Conservation (phyloP, 306 rosid species). For the Alnus glutinosa region DNA sequence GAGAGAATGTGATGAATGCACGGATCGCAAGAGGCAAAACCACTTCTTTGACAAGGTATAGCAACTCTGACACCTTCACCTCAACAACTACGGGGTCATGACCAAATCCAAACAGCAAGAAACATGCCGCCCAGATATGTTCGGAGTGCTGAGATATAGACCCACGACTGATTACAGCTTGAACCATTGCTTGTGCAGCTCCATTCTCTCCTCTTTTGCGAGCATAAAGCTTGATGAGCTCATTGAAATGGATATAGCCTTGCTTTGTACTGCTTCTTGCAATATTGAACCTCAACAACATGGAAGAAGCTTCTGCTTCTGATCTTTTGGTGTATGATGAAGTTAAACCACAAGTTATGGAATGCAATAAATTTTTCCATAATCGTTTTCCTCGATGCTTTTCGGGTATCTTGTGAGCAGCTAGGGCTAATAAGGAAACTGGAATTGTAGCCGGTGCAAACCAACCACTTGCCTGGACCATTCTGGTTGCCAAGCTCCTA, state of each 20-base stretch:
- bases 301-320: constrained; percentile 80
- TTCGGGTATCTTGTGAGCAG: constrained; percentile 73
- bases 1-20: constrained; percentile 74
- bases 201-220: constrained; percentile 55
- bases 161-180: constrained; percentile 57
- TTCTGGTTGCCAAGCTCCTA: constrained; percentile 80
- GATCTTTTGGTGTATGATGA: constrained; percentile 64
- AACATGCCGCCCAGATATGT: constrained; percentile 87
- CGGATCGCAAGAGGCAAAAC: constrained; percentile 77
- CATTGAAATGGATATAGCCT: constrained; percentile 58
- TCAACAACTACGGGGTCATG: constrained; percentile 73
- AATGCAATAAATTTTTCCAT: constrained; percentile 49
- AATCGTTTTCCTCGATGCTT: constrained; percentile 46
- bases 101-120: constrained; percentile 72
- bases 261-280: constrained; percentile 63
- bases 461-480: constrained; percentile 86
- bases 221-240: constrained; percentile 65
- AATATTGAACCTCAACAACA: constrained; percentile 71
- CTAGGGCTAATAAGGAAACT: constrained; percentile 52
- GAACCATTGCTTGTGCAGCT: constrained; percentile 75
- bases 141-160: constrained; percentile 56
- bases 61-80: constrained; percentile 63
- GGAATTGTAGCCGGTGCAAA: constrained; percentile 80
- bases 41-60: constrained; percentile 59
- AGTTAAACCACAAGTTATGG: constrained; percentile 60